Evolutionary conservation across 257 asterid species (phyloP).

Genomic region (Primulina eburnea): DNA sequence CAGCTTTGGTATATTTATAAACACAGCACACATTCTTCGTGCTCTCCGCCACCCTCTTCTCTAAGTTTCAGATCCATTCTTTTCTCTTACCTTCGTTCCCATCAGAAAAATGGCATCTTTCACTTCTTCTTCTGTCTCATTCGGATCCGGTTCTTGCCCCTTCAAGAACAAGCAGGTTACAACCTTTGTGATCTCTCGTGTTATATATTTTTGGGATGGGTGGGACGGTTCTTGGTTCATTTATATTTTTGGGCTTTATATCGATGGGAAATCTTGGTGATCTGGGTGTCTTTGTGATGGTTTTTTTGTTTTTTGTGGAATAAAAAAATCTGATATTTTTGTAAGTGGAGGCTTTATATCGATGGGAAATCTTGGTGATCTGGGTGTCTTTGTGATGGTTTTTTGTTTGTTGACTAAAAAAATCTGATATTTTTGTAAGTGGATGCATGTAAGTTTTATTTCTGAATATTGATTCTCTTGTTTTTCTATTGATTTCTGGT

Average conservation of each 20-base stretch:
- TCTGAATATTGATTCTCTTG: neutral
- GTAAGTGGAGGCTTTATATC: constrained; percentile 1
- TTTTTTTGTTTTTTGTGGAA: neutral
- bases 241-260: constrained; percentile 1
- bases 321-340: constrained; percentile 1
- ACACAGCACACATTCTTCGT: constrained; percentile 43
- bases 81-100: constrained; percentile 22
- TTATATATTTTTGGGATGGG: too few relatives aligned
- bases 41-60: constrained; percentile 57
- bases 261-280: constrained; percentile 8
- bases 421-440: constrained; percentile 1
- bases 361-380: constrained; percentile 18
- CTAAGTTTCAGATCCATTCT: constrained; percentile 35
- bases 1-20: neutral
- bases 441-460: neutral
- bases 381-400: neutral
- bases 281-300: constrained; percentile 1
- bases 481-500: neutral
- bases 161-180: constrained; percentile 59
- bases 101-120: constrained; percentile 53
- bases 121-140: constrained; percentile 48
- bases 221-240: neutral
- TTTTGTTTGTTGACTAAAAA: neutral
- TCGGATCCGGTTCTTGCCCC: constrained; percentile 49
- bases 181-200: constrained; percentile 14